Conservation (phyloP, 1,284 basidiomycete genomes). For the Ceratobasidium sp. region DNA sequence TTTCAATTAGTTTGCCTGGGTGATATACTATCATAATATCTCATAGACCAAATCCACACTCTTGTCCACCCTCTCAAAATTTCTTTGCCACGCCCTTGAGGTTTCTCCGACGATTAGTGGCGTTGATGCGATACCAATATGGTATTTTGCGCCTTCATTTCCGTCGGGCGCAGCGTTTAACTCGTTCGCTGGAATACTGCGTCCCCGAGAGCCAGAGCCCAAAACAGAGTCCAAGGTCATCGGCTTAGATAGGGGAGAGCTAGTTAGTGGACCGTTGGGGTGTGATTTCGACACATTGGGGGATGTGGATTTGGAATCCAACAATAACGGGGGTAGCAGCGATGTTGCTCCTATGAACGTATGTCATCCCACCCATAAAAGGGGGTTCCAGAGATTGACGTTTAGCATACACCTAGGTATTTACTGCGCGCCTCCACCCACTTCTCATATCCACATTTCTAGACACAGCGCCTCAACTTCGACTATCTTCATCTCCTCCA, state of each 20-base stretch:
- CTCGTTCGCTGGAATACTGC: constrained; percentile 40
- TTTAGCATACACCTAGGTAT: constrained; percentile 16
- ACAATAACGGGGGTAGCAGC: neutral
- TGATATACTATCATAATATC: neutral
- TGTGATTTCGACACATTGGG: constrained; percentile 21
- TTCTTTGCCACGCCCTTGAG: constrained; percentile 43
- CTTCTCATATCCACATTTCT: constrained; percentile 82
- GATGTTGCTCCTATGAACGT: constrained; percentile 32
- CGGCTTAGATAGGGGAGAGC: neutral
- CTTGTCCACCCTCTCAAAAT: constrained; percentile 43
- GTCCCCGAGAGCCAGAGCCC: neutral
- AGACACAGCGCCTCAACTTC: constrained; percentile 78
- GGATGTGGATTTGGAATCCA: constrained; percentile 42
- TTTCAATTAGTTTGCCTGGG: neutral
- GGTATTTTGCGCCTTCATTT: constrained; percentile 46
- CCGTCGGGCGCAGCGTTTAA: constrained; percentile 42
- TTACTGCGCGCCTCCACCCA: constrained; percentile 66
- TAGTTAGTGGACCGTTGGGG: constrained; percentile 14
- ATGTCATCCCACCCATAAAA: constrained; percentile 27
- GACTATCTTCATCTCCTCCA: constrained; percentile 65
- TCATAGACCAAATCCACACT: constrained; percentile 43
- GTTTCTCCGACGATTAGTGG: neutral
- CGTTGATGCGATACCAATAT: constrained; percentile 37
- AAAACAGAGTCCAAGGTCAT: neutral
- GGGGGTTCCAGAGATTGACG: neutral